Conservation (phyloP, 169 alveolate species). For the Toxoplasma gondii region DNA sequence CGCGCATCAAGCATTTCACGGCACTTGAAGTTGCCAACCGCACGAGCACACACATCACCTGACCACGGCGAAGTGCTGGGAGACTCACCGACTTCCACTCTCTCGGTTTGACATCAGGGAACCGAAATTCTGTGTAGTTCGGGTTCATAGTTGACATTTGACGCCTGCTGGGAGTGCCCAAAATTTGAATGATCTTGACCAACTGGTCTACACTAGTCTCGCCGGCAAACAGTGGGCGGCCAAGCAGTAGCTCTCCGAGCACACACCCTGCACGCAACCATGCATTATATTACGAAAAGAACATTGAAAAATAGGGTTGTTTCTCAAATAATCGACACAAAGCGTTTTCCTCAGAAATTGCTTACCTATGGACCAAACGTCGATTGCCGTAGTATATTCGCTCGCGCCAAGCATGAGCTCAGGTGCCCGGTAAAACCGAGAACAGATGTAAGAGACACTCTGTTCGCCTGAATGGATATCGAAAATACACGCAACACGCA, state of each 20-base stretch:
- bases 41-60: background rate
- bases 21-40: background rate
- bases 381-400: constrained; percentile 97
- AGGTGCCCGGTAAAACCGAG: constrained; percentile 99
- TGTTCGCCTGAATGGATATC: constrained; percentile 54
- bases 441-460: constrained; percentile 90
- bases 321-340: background rate
- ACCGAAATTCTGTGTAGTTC: constrained; percentile 90
- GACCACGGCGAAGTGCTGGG: background rate
- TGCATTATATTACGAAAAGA: background rate
- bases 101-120: constrained; percentile 88
- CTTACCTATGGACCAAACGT: constrained; percentile 96
- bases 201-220: constrained; percentile 96
- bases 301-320: background rate
- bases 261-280: constrained; percentile 91
- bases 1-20: background rate
- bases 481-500: background rate
- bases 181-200: constrained; percentile 92
- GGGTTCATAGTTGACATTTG: constrained; percentile 95
- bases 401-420: constrained; percentile 98
- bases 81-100: constrained; percentile 80
- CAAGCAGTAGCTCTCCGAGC: constrained; percentile 94
- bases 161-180: constrained; percentile 94
- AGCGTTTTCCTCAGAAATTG: background rate
- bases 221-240: constrained; percentile 97